Conservation (phyloP, 2,329 filamentous ascomycete species). For the Phyllosticta citriasiana region DNA sequence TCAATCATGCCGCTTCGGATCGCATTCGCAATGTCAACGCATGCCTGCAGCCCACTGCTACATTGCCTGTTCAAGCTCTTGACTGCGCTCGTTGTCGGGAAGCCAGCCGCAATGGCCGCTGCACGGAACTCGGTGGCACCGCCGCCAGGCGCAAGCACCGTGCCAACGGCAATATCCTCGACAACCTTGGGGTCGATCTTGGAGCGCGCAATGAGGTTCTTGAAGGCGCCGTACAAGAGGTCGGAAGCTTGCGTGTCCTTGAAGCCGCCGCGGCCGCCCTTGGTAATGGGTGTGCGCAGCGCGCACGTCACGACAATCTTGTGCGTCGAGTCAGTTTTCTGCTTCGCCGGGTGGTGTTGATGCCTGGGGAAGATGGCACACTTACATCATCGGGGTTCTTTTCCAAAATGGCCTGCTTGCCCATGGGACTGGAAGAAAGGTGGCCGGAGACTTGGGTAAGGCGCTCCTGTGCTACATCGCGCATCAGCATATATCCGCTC, state of each 20-base stretch:
- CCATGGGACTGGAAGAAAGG: conserved; percentile 32
- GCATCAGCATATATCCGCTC: background rate
- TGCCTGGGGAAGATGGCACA: conserved; percentile 1
- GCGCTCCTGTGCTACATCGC: conserved; percentile 43
- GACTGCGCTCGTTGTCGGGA: conserved; percentile 76
- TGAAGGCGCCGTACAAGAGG: conserved; percentile 74
- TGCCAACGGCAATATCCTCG: conserved; percentile 86
- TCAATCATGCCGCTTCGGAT: conserved; percentile 91
- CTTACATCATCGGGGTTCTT: conserved; percentile 49
- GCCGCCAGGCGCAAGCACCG: conserved; percentile 82
- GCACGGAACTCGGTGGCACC: conserved; percentile 96
- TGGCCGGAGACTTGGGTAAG: conserved; percentile 50
- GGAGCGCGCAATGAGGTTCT: conserved; percentile 54
- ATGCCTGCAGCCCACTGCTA: conserved; percentile 83
- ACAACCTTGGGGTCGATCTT: conserved; percentile 80
- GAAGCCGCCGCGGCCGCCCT: conserved; percentile 86
- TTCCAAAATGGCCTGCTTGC: conserved; percentile 35
- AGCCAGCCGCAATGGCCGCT: conserved; percentile 80
- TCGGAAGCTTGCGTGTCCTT: conserved; percentile 89
- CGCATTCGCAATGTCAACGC: conserved; percentile 87
- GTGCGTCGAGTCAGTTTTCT: background rate
- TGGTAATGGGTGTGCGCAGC: conserved; percentile 85
- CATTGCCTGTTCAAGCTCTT: conserved; percentile 90
- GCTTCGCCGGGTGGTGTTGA: background rate
- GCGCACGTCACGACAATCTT: conserved; percentile 79